phyloP scores from a whole-genome alignment of 345 rosid genomes.

The Syzygium aqueum region DNA sequence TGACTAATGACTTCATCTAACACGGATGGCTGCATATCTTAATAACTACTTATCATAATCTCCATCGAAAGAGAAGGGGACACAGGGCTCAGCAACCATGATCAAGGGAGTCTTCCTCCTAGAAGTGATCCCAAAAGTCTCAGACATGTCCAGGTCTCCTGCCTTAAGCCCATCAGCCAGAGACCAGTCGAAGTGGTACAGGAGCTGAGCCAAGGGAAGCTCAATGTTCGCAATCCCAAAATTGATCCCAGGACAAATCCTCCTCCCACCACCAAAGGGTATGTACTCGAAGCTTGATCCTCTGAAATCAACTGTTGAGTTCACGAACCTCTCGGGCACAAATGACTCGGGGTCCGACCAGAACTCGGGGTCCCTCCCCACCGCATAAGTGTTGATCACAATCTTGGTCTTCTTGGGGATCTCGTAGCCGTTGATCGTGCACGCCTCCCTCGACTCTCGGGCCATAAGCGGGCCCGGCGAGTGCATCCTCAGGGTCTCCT shows the following conservation, averaged over 20 bases:
- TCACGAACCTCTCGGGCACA: constrained; percentile 1
- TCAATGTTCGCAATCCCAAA: constrained; percentile 1
- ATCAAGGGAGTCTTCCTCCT: neutral
- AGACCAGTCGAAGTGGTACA: constrained; percentile 14
- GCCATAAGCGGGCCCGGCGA: neutral
- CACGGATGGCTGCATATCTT: no score
- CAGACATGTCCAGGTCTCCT: constrained; percentile 4
- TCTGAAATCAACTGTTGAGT: neutral
- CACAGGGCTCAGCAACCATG: neutral
- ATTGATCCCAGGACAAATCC: constrained; percentile 6
- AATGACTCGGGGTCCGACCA: constrained; percentile 4
- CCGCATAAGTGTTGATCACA: constrained; percentile 1
- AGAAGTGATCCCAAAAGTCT: neutral
- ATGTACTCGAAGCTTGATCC: constrained; percentile 2
- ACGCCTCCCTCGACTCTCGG: neutral
- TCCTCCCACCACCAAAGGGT: constrained; percentile 12
- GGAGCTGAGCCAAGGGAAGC: constrained; percentile 4
- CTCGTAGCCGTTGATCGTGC: neutral
- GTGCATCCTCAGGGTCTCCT: constrained; percentile 9
- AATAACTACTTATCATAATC: neutral
- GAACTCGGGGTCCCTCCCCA: constrained; percentile 9
- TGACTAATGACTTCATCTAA: neutral
- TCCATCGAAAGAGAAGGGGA: neutral
- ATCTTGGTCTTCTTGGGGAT: constrained; percentile 9
- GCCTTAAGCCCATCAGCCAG: neutral